These are phyloP conservation scores for Scutellaria galericulata DNA, from an alignment of 257 asterid species.

Conservation along the genomic window DNA sequence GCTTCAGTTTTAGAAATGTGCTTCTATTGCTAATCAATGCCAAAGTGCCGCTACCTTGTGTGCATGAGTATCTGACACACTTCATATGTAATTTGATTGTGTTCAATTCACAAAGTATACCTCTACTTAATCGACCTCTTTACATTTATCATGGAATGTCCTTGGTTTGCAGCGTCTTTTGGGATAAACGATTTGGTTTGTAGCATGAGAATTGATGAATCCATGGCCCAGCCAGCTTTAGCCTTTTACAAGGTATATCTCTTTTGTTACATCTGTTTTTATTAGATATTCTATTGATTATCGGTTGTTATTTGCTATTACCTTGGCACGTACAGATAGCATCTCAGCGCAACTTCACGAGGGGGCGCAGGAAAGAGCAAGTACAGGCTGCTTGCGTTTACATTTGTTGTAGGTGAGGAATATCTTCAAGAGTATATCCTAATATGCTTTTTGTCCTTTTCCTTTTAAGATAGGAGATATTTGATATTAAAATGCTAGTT, in stretches of 20 bases:
- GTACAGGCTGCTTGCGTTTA: conserved; percentile 91
- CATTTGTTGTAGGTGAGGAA: conserved; percentile 72
- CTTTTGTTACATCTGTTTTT: conserved; percentile 24
- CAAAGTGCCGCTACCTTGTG: neutral
- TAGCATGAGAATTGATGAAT: conserved; percentile 59
- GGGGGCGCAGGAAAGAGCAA: conserved; percentile 87
- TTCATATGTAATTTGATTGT: too few species aligned
- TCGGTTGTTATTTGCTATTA: neutral
- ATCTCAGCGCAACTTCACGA: conserved; percentile 71
- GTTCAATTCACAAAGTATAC: too few species aligned
- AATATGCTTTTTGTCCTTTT: neutral
- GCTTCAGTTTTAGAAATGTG: conserved; percentile 22
- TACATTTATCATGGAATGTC: conserved; percentile 9
- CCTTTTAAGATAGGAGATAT: conserved; percentile 3
- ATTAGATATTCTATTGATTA: conserved; percentile 17
- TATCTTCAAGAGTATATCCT: conserved; percentile 12
- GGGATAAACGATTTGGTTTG: conserved; percentile 48
- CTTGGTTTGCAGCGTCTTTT: conserved; percentile 50
- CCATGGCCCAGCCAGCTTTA: conserved; percentile 53
- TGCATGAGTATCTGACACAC: neutral
- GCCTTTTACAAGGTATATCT: conserved; percentile 56
- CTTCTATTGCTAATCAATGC: conserved; percentile 16
- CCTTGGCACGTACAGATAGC: conserved; percentile 58
- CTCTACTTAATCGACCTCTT: neutral
- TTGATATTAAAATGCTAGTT: neutral